Percentiles rank a stretch among this genome's conserved stretches.
Conservation (phyloP, 1,284 basidiomycete genomes). For the Ustilago shanxiensis region DNA sequence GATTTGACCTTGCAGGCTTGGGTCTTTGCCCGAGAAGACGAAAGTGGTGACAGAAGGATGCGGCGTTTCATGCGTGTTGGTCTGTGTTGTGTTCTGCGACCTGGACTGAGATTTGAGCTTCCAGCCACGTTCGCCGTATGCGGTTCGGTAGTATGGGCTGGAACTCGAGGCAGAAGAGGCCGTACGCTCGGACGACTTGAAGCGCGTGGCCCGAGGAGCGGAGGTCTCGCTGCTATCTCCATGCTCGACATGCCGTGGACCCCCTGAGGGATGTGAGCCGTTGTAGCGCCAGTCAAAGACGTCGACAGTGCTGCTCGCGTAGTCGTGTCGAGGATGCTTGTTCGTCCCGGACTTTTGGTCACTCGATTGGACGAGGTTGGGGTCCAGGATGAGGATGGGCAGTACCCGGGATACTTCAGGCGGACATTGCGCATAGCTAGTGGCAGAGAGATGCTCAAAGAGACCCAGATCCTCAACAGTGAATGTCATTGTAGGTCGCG, state of each 20-base stretch:
- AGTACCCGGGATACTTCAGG: constrained; percentile 24
- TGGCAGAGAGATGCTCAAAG: constrained; percentile 42
- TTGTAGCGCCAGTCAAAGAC: constrained; percentile 49
- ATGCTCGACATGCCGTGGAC: neutral
- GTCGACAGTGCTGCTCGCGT: constrained; percentile 43
- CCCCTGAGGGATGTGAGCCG: neutral
- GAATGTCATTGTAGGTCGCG: constrained; percentile 9
- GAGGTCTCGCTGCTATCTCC: neutral
- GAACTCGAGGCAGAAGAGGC: constrained; percentile 1
- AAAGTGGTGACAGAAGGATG: constrained; percentile 8
- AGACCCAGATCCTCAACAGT: constrained; percentile 32
- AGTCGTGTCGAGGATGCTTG: constrained; percentile 21
- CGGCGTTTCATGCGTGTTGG: neutral
- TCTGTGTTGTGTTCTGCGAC: neutral
- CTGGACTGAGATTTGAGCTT: constrained; percentile 38
- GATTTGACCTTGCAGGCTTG: constrained; percentile 13
- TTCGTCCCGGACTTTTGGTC: neutral
- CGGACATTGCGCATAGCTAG: constrained; percentile 20
- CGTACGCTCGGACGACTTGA: constrained; percentile 22
- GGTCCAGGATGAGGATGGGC: constrained; percentile 48
- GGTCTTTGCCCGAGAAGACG: neutral
- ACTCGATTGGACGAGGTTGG: constrained; percentile 17
- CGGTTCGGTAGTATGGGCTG: constrained; percentile 38
- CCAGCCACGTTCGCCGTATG: constrained; percentile 56
- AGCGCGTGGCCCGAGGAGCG: constrained; percentile 24